A percentile compares a stretch with the other conserved stretches of the same genome.
Evolutionary conservation across 106 monocot genomes (phyloP).

Genomic region (Allium cepa): DNA sequence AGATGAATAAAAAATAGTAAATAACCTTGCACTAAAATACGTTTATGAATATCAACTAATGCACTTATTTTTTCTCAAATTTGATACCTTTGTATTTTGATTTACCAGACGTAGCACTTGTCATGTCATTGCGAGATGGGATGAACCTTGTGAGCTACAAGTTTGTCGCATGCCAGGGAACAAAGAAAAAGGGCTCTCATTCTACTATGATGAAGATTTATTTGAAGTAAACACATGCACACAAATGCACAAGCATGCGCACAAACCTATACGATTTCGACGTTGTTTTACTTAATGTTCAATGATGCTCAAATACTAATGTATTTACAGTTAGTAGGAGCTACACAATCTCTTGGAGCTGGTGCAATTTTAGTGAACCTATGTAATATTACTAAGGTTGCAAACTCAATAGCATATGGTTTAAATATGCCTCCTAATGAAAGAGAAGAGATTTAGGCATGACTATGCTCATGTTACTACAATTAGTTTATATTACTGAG

Average conservation of each 20-base stretch:
- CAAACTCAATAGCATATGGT: slow-evolving; percentile 56
- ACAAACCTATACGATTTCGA: too few species aligned
- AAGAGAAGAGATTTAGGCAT: slow-evolving; percentile 89
- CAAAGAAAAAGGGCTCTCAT: slow-evolving; percentile 91
- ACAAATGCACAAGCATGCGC: too few species aligned
- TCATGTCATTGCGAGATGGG: slow-evolving; percentile 93
- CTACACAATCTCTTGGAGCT: slow-evolving; percentile 66
- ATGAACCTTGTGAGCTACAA: slow-evolving; percentile 99
- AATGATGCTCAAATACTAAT: too few species aligned
- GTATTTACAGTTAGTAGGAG: slow-evolving; percentile 79
- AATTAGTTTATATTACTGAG: slow-evolving; percentile 96
- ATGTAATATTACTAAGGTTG: slow-evolving; percentile 87
- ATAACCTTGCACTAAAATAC: too few species aligned
- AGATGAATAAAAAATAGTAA: too few species aligned
- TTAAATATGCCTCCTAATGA: slow-evolving; percentile 82
- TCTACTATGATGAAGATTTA: too few species aligned
- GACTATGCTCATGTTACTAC: slow-evolving; percentile 97
- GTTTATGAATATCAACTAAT: slow-evolving; percentile 1
- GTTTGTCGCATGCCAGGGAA: slow-evolving; percentile 95
- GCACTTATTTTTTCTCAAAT: neutral
- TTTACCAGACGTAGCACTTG: slow-evolving; percentile 81
- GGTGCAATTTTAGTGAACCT: slow-evolving; percentile 61
- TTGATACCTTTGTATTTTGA: neutral
- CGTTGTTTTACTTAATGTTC: too few species aligned
- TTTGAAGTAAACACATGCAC: too few species aligned